Evolutionary conservation across 495 filamentous ascomycete species (phyloP), one percentile per base, ranked within the genome.

Genomic region (Talaromyces stipitatus): DNA sequence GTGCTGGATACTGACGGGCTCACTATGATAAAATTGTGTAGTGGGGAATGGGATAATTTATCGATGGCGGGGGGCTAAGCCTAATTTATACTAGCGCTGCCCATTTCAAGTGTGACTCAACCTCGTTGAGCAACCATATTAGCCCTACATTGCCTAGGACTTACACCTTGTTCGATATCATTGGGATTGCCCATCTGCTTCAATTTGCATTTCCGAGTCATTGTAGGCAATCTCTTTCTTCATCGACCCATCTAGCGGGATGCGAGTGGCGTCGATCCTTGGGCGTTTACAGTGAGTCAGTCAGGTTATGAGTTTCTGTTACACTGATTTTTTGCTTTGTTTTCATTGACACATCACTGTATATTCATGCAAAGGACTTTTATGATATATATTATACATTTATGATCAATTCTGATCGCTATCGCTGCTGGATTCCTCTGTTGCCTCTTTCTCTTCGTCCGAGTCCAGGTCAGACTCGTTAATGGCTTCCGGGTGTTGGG

Each of bases 1-100:
- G 60, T 26, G 6, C 11, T 18, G 20, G 45, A 48, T 46, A 51
- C 55, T 64, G 64, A 70, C 70, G 68, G 68, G 69, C 16, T 45
- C 10, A 24, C 22, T 75, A 74, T 67, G 70, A 73, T 71, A 67
- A 64, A 59, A 73, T 72, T 74, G 72, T 75, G 74, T 68, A 74
- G 73, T 74, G 73, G 73, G 73, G 67, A 65, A 28, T 28, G 38
- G 4, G 9, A 54, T 30, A 18, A 30, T 28, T 30, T 16, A 30
- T 51, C 45, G 45, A 48, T 20, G 45, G 68, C 45, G 41, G 41
- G 27, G 73, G 68, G 48, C 48, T 55, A 51, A 57, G 29, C 47
- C 30, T 10, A 26, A 48, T 20, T 29, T 2, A n/a, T 23, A 12
- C 20, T 48, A 48, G 45, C 22, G 45, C 36, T 3, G n/a, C 36